Evolutionary conservation across 2,329 filamentous ascomycete species (phyloP), one percentile per base, ranked within the genome.

Genomic region (Chaetomium globosum): DNA sequence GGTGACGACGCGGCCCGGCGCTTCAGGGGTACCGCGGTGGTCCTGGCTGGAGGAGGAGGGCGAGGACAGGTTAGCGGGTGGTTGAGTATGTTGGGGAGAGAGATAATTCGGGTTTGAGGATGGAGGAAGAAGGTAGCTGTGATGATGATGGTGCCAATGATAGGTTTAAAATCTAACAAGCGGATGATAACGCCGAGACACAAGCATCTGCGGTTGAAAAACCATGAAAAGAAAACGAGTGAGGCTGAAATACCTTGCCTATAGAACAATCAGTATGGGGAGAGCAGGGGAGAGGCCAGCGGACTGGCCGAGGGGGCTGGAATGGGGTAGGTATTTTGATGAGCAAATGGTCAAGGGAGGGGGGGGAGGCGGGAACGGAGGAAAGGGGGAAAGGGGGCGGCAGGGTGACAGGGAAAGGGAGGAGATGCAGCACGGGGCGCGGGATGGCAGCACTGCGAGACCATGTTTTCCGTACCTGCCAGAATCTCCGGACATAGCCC

Each of bases 401-500:
- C 48, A 49, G 31, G 28, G 30, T 43, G 36, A 23, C 39, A 31
- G 49, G 26, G 55, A 39, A 43, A 48, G 46, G 33, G 13, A 48
- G 43, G 19, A 48, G 53, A 52, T 46, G 53, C 30, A 28, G 54
- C 21, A 43, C 39, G 39, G 39, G 39, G 39, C 39, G n/a, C 39
- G 39, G 39, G 39, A 61, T 26, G 49, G 56, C 43, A 59, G 61
- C 55, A 51, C 52, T 51, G 33, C 49, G 57, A 52, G 59, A 26
- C 21, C 28, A 60, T 59, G 73, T 83, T 39, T 30, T 46, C 7
- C 39, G 16, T 56, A 96, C 94, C 88, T 99, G 95, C 95, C 95
- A 99, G 79, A 99, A 98, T 46, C 95, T 86, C 65, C 95, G 88
- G 49, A 99, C 93, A 76, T 97, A 99, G 71, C 93, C 93, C 71